Percentiles rank a stretch among this genome's conserved stretches.
These are phyloP conservation scores for Penicillium paradoxum DNA, from an alignment of 495 filamentous ascomycete species.

Conservation along the genomic window DNA sequence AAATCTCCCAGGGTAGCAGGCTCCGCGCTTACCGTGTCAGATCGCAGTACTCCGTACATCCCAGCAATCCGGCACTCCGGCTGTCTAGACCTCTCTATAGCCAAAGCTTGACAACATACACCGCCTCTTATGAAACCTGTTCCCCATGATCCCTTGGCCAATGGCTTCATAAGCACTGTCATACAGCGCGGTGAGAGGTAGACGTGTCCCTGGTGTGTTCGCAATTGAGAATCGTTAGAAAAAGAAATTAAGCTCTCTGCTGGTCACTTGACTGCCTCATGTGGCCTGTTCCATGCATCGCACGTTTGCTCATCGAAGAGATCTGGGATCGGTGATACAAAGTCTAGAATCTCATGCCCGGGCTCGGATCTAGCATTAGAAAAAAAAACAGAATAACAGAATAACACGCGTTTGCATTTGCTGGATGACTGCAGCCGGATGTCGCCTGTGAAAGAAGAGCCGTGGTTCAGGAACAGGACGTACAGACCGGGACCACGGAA, in stretches of 20 bases:
- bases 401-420: not conserved
- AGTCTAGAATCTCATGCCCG: not conserved
- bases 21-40: not conserved
- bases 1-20: not conserved
- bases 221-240: not conserved
- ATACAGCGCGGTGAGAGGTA: constrained; percentile 1
- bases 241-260: constrained; percentile 5
- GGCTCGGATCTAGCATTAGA: constrained; percentile 1
- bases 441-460: not conserved
- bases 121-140: not conserved
- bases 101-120: not conserved
- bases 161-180: not conserved
- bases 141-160: not conserved
- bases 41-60: not conserved
- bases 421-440: not conserved
- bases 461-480: not conserved
- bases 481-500: not conserved
- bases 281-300: constrained; percentile 4
- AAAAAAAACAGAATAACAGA: no score
- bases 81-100: not conserved
- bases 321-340: not conserved
- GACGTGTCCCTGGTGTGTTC: not conserved
- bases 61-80: not conserved
- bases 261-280: constrained; percentile 20
- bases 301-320: not conserved